Percentiles rank a stretch among this genome's conserved stretches.
Evolutionary conservation across 768 basidiomycete species (phyloP).

Genomic region (Russula olivacea): DNA sequence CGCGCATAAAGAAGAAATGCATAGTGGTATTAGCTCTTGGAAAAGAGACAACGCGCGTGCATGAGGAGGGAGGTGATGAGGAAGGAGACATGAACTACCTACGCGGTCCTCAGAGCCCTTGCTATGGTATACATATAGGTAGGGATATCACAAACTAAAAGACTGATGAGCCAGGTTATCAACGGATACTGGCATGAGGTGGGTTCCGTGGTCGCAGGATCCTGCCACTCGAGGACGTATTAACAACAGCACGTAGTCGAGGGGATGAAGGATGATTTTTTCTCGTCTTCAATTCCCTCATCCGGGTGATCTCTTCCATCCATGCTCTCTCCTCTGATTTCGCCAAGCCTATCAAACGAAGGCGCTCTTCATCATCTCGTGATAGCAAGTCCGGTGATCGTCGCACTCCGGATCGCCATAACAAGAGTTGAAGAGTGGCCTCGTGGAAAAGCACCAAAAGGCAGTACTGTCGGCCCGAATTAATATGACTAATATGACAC

Average conservation of each 20-base stretch:
- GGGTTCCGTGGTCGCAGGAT: slow-evolving; percentile 7
- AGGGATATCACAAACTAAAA: not conserved
- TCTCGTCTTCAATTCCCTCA: slow-evolving; percentile 30
- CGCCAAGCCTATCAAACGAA: slow-evolving; percentile 46
- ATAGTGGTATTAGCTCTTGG: not conserved
- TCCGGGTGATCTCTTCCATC: slow-evolving; percentile 54
- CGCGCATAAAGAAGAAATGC: not conserved
- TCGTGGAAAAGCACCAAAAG: slow-evolving; percentile 66
- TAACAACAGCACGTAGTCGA: not conserved
- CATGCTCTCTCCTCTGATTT: slow-evolving; percentile 56
- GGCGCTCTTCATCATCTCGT: slow-evolving; percentile 46
- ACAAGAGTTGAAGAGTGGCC: slow-evolving; percentile 61
- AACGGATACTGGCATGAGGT: slow-evolving; percentile 1
- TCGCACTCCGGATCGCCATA: slow-evolving; percentile 64
- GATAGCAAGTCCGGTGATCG: slow-evolving; percentile 44
- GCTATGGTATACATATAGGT: not conserved
- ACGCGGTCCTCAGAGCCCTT: not conserved
- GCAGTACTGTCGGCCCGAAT: slow-evolving; percentile 50
- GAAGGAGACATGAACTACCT: not conserved
- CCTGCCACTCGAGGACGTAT: slow-evolving; percentile 5
- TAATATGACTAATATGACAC: not conserved
- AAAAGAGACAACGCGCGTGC: not conserved
- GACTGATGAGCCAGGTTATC: not conserved
- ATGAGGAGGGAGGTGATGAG: not conserved
- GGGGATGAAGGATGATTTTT: slow-evolving; percentile 20